These are phyloP conservation scores for Bipolaris oryzae DNA, from an alignment of 2,329 filamentous ascomycete species.

Conservation along the genomic window DNA sequence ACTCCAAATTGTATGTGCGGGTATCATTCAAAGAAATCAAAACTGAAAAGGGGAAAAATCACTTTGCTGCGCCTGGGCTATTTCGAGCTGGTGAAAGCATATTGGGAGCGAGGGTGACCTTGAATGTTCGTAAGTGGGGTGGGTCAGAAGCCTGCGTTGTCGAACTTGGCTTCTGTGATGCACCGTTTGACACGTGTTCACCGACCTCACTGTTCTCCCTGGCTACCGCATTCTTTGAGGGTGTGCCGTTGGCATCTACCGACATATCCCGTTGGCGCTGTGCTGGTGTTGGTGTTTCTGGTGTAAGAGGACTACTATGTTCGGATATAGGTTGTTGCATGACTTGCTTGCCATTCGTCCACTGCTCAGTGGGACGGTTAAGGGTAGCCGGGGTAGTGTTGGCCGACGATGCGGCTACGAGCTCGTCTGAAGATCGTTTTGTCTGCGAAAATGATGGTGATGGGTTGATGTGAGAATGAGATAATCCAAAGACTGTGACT, in stretches of 20 bases:
- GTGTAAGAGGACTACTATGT: constrained; percentile 20
- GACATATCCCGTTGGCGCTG: constrained; percentile 23
- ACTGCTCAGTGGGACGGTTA: constrained; percentile 13
- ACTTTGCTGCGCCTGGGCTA: constrained; percentile 5
- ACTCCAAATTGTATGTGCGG: constrained; percentile 1
- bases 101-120: constrained; percentile 39
- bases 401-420: constrained; percentile 36
- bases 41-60: neutral
- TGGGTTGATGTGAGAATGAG: constrained; percentile 16
- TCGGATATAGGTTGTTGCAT: constrained; percentile 20
- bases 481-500: constrained; percentile 34
- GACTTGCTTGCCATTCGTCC: constrained; percentile 23
- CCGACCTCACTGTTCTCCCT: neutral
- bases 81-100: constrained; percentile 29
- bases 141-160: neutral
- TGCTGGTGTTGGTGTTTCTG: constrained; percentile 30
- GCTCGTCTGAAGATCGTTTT: constrained; percentile 42
- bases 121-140: constrained; percentile 38
- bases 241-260: constrained; percentile 4
- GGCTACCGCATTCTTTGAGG: constrained; percentile 14
- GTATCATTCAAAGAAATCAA: constrained; percentile 6
- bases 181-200: constrained; percentile 8
- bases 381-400: constrained; percentile 35
- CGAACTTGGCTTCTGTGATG: neutral
- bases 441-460: constrained; percentile 42